Evolutionary conservation across 139 green algal genomes (phyloP), one percentile per base, ranked within the genome.

Genomic region (Chlorella sorokiniana): DNA sequence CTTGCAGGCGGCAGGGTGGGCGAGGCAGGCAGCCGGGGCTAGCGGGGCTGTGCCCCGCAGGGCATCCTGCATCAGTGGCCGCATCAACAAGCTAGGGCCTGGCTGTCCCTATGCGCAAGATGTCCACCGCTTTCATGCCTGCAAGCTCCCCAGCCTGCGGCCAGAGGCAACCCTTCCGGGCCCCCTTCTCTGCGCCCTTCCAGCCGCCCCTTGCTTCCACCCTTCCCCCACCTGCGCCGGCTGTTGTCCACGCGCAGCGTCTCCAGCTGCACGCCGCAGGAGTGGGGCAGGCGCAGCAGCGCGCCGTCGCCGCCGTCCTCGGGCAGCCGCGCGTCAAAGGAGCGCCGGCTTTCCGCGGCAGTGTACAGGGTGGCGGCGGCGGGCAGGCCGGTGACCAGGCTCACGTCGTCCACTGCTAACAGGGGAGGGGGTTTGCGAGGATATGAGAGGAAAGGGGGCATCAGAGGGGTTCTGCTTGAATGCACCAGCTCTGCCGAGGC

Each of bases 381-480:
- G 45, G 59, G 82, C 71, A 83, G 65, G 5, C 83, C 83, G 16
- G 83, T 87, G 33, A 48, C 41, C 51, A 87, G 54, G 76, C 73
- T 75, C 1, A 87, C 44, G 48, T 90, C 86, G n/a, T 84, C 85
- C 16, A 90, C 65, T 31, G 69, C 52, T 33, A 22, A 23, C 18
- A 40, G 40, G 44, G 42, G 6, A 48, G 42, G 42, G 64, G 64
- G 3, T 29, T 18, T 4, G 31, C 10, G 35, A 25, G 64, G 6
- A 1, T 29, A 33, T 45, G 23, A 23, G 31, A 48, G 4, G 37
- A 42, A 29, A 3, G 1, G 8, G 29, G 27, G 27, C 4, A 38
- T 2, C 61, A 68, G 61, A 10, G 27, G 3, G n/a, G n/a, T 40
- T 7, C 23, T 68, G n/a, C n/a, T 33, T 68, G 61, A n/a, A 16